Conservation (phyloP, 306 rosid species). For the Mimosa pudica region DNA sequence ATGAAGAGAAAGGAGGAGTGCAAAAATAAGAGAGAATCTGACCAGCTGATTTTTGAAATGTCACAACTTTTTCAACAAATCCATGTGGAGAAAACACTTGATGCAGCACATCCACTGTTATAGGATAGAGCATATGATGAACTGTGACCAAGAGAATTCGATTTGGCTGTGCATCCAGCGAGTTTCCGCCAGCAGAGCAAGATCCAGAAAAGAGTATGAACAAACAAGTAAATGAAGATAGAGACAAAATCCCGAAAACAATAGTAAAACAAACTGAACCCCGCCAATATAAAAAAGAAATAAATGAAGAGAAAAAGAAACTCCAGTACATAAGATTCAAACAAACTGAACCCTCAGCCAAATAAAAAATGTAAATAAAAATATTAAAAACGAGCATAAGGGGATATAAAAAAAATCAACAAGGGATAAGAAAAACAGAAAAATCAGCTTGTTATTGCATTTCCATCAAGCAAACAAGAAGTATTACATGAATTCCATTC, state of each 20-base stretch:
- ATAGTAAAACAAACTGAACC: neutral
- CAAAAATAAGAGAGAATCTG: slow-evolving; percentile 74
- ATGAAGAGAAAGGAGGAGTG: slow-evolving; percentile 43
- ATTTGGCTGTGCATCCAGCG: slow-evolving; percentile 69
- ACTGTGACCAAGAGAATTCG: slow-evolving; percentile 87
- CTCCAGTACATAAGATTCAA: too few species aligned
- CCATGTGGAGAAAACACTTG: slow-evolving; percentile 93
- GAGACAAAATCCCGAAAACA: slow-evolving; percentile 35
- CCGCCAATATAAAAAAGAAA: too few species aligned
- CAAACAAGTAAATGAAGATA: slow-evolving; percentile 36
- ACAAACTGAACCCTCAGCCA: too few species aligned
- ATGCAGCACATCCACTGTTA: slow-evolving; percentile 95
- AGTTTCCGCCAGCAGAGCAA: slow-evolving; percentile 63
- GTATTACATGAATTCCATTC: neutral
- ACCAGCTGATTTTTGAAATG: slow-evolving; percentile 98
- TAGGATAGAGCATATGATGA: slow-evolving; percentile 94
- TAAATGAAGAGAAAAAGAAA: too few species aligned
- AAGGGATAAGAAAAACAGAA: neutral
- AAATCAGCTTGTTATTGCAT: neutral
- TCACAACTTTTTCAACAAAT: slow-evolving; percentile 90
- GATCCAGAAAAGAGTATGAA: slow-evolving; percentile 54
- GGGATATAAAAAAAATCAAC: neutral
- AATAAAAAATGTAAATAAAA: too few species aligned
- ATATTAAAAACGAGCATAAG: neutral
- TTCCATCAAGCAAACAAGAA: slow-evolving; percentile 17